A percentile compares a stretch with the other conserved stretches of the same genome.
phyloP scores from a whole-genome alignment of 176 grass and related monocot species.

The Ensete glaucum region DNA sequence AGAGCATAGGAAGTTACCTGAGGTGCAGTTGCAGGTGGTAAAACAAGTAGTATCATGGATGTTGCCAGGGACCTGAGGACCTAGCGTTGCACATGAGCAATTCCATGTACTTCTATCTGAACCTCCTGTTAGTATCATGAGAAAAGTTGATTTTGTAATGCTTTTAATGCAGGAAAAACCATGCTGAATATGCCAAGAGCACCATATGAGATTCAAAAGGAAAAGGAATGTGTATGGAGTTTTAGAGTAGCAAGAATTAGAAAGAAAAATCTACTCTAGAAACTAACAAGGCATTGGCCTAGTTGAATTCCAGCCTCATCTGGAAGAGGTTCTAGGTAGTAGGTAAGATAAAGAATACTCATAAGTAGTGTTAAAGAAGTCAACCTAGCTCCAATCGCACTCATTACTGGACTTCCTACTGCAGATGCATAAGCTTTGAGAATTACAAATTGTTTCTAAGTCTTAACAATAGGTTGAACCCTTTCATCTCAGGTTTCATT shows the following conservation, averaged over 20 bases:
- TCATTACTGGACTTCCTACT: too few relatives aligned
- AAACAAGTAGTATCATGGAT: conserved; percentile 43
- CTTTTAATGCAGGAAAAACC: background rate
- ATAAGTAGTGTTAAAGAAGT: too few relatives aligned
- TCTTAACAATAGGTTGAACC: too few relatives aligned
- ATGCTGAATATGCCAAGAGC: background rate
- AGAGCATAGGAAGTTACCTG: conserved; percentile 29
- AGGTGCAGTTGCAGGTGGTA: conserved; percentile 88
- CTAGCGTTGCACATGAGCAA: conserved; percentile 44
- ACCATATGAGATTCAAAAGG: background rate
- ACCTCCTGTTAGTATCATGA: conserved; percentile 23
- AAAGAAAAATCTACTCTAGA: background rate
- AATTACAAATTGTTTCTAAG: too few relatives aligned
- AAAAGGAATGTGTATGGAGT: background rate
- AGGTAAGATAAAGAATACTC: background rate
- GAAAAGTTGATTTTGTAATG: background rate
- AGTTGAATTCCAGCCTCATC: background rate
- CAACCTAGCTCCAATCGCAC: too few relatives aligned
- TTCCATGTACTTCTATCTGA: conserved; percentile 45
- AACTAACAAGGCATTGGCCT: background rate
- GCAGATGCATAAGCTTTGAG: too few relatives aligned
- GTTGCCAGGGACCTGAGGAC: conserved; percentile 20
- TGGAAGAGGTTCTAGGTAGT: background rate
- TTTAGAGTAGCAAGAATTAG: too few relatives aligned
- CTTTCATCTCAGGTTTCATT: too few relatives aligned